These are phyloP conservation scores for Komagataella populi DNA, from an alignment of 805 yeast species.

Conservation along the genomic window DNA sequence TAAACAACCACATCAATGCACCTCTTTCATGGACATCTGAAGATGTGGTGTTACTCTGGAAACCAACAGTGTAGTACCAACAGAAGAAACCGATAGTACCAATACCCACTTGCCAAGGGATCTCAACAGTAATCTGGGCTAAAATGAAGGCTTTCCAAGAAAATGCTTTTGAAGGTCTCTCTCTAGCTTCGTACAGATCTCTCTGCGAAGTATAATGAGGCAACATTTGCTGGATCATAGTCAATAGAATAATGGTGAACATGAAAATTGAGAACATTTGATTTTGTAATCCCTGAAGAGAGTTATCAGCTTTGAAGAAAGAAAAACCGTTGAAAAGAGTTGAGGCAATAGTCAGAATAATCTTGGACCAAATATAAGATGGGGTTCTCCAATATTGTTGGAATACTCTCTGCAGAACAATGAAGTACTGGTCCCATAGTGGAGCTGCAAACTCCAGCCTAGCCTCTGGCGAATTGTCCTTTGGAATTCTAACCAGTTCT, in stretches of 20 bases:
- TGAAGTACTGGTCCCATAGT: slow-evolving; percentile 22
- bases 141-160: slow-evolving; percentile 49
- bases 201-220: slow-evolving; percentile 52
- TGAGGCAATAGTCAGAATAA: slow-evolving; percentile 35
- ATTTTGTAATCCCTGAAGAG: slow-evolving; percentile 63
- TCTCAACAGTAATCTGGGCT: slow-evolving; percentile 51
- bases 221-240: slow-evolving; percentile 46
- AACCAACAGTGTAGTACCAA: slow-evolving; percentile 65
- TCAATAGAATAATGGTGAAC: slow-evolving; percentile 43
- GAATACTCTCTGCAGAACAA: slow-evolving; percentile 37
- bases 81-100: slow-evolving; percentile 53
- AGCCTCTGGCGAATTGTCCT: slow-evolving; percentile 17
- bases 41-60: slow-evolving; percentile 44
- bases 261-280: slow-evolving; percentile 70
- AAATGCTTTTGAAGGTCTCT: slow-evolving; percentile 60
- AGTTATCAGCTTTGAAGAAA: slow-evolving; percentile 48
- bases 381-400: slow-evolving; percentile 59
- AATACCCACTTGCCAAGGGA: slow-evolving; percentile 46
- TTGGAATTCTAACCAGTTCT: slow-evolving; percentile 30
- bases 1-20: slow-evolving; percentile 29
- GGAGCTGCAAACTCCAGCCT: slow-evolving; percentile 29
- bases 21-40: slow-evolving; percentile 38
- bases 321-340: slow-evolving; percentile 57
- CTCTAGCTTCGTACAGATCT: slow-evolving; percentile 58
- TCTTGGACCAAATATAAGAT: slow-evolving; percentile 42